Conservation (phyloP, 305 asterid species). For the Withania somnifera region DNA sequence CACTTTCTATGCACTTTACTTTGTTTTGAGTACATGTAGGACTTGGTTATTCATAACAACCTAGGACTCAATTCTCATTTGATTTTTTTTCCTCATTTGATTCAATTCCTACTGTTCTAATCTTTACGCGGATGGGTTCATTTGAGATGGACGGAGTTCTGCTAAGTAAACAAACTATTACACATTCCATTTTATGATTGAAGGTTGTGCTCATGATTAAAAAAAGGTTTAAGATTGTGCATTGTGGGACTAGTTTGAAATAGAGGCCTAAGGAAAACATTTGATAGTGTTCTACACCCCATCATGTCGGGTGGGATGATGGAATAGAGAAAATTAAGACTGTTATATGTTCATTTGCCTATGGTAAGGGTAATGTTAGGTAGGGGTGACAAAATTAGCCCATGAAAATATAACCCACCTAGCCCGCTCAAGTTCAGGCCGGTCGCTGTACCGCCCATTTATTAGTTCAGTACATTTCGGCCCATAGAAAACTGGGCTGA, state of each 20-base stretch:
- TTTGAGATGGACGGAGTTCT: background rate
- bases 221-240: background rate
- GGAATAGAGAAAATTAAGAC: background rate
- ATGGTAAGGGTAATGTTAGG: background rate
- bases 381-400: background rate
- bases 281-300: background rate
- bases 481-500: background rate
- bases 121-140: background rate
- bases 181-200: background rate
- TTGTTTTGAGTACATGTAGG: background rate
- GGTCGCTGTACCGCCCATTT: background rate
- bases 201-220: background rate
- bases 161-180: background rate
- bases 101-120: background rate
- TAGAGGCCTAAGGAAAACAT: background rate
- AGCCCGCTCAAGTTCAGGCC: background rate
- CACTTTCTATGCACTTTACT: background rate
- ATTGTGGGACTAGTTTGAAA: background rate
- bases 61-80: background rate
- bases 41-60: background rate
- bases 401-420: background rate
- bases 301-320: background rate
- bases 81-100: background rate
- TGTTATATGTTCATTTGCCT: background rate
- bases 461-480: background rate